Conservation (phyloP, 2,329 filamentous ascomycete genomes). For the Paecilomyces dactylethromorphus region DNA sequence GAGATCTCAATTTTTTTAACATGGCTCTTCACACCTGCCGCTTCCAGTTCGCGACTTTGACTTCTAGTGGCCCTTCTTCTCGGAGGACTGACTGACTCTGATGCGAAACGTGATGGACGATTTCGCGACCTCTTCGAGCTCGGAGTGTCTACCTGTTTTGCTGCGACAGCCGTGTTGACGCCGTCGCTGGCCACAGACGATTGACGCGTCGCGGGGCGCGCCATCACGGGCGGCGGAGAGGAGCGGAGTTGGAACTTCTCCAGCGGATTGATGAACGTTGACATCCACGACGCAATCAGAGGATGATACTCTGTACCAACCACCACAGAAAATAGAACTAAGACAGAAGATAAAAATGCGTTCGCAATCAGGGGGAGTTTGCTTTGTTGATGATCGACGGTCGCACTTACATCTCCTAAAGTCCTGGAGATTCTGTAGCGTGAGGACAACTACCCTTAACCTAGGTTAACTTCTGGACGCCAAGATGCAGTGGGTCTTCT, state of each 20-base stretch:
- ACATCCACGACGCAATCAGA: background rate
- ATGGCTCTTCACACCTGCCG: constrained; percentile 2
- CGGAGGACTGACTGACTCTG: background rate
- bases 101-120: background rate
- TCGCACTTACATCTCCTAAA: background rate
- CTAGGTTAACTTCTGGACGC: background rate
- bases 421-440: background rate
- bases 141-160: background rate
- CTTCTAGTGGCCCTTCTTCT: constrained; percentile 28
- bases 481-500: background rate
- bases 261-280: background rate
- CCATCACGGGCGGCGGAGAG: background rate
- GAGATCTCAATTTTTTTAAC: background rate
- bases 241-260: background rate
- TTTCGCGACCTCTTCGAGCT: background rate
- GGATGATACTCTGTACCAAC: background rate
- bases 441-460: background rate
- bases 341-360: background rate
- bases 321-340: background rate
- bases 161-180: background rate
- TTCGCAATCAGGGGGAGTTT: background rate
- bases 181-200: background rate
- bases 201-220: background rate
- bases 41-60: constrained; percentile 28
- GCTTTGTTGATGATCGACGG: background rate